Base-by-base conservation (phyloP, 2,329 filamentous ascomycete genomes). In the Parafenestella ontariensis region DNA sequence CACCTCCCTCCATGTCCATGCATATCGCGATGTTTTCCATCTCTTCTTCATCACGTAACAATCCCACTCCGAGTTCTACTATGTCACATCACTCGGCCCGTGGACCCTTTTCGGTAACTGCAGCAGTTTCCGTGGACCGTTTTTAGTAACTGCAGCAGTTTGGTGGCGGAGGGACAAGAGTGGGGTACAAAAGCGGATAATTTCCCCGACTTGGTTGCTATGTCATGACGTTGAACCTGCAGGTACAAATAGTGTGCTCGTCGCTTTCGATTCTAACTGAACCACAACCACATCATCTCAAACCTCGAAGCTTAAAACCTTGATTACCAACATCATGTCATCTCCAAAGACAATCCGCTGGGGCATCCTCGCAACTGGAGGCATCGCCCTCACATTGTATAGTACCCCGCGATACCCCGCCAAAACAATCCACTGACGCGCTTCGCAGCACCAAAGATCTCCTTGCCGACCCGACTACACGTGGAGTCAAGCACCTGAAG, bases 401-500 rank as follows among this genome's bases (percentile, higher is more conserved):
- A 54, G 59, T 66, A 55, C 64, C 64, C 62, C 62, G 59, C 62
- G 33, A 52, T 36, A 42, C 42, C 51, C 59, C 54, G 39, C 61
- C 15, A 44, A 15, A 56, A 51, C 46, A 51, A 41, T 49, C 44
- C 20, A 42, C 47, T 64, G 8, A 58, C 24, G 31, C 46, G 15
- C 10, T 37, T 42, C 28, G 28, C 52, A 73, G 70, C 78, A 85
- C 87, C 68, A 88, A 88, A 76, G 92, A 96, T 71, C 84, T 96
- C 46, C 86, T 93, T 61, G 84, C 85, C 56, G 87, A 94, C 75
- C 89, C 92, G 15, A 79, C 83, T 36, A 81, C 82, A 43, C 89
- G 92, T 63, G 84, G 83, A 46, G 89, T 90, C 48, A 78, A 81
- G 54, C 90, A 96, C 65, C 82, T 96, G 59, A 83, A 84, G 51